Evolutionary conservation across 2,329 filamentous ascomycete species (phyloP), one percentile per base, ranked within the genome.

Genomic region (Hirsutella rhossiliensis): DNA sequence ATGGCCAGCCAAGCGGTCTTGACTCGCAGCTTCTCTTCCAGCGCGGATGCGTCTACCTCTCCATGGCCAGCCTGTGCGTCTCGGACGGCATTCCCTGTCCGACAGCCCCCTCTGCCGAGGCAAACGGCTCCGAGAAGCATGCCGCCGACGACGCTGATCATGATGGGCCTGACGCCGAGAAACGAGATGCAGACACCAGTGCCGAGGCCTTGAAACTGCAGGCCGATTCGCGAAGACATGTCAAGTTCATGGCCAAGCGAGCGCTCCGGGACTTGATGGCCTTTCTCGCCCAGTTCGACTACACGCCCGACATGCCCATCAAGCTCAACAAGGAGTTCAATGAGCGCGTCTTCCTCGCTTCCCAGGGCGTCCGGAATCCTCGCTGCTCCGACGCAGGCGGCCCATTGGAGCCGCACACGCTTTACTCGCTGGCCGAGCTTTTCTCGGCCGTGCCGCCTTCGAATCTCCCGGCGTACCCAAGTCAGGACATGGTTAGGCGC

Each of bases 1-100:
- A 62, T 18, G 59, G 65, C 48, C 84, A 89, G 50, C 86, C 86
- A 13, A 82, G 72, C 52, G 86, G 85, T 57, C 67, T 89, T 49
- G 82, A 87, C 57, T 71, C 75, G 40, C 87, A 92, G 56, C 61
- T 92, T 5, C 62, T 86, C 5, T 90, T 92, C 58, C 82, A 89
- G 52, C 76, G 87, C 39, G 87, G 79, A 1, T 76, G 77, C 5
- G 78, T 80, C 5, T 84, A 89, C 58, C 67, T 94, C 31, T 76
- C 75, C 4, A 70, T 87, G 54, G 84, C 87, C 12, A 86, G 78
- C 54, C 69, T 79, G 45, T 66, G 80, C 54, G 75, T 88, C 38
- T 64, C 74, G 46, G 62, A 64, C 17, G 76, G 81, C 15, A 58
- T 86, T 4, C 56, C 59, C 27, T 11, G 37, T 29, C 23, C 36